Evolutionary conservation across 2,329 filamentous ascomycete genomes (phyloP), one percentile per base, ranked within the genome.

Genomic region (Hypoxylon rubiginosum): DNA sequence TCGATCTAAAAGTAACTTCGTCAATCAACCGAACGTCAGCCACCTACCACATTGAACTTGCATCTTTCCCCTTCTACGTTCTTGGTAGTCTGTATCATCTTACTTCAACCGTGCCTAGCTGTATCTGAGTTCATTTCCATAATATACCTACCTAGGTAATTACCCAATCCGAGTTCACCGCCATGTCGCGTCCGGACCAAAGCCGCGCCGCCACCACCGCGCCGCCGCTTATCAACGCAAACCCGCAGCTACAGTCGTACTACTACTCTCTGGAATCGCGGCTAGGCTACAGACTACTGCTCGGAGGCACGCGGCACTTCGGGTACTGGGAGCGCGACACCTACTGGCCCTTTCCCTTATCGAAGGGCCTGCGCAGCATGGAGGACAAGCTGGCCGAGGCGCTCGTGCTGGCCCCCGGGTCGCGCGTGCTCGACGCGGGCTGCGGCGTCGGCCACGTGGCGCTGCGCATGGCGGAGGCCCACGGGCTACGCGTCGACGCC

Each of bases 391-490:
- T 87, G 11, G 76, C 78, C 60, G 72, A 75, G 17, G 75, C 72
- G 1, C 70, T 86, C 9, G 68, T 70, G 13, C 75, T 84, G 1
- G 73, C 77, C 8, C 51, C 71, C 2, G 82, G 82, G 11, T 74
- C 82, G 0, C 73, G 73, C n/a, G 80, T 86, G 0, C 77, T 87
- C 6, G 85, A 88, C 67, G 84, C 84, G 1, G 84, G 85, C 13
- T 84, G 82, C 66, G 85, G 85, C 1, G 78, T 80, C 0, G 85
- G 81, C 13, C 78, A 83, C 64, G 84, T 87, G 13, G 84, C 85
- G 1, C 75, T 84, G 4, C 78, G 79, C 72, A 78, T 87, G 78
- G 85, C 83, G 6, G 66, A 73, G 19, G 75, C 75, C 8, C 68
- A 74, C 46, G 79, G 81, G 5, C 72, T 82, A 41, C 75, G 76